phyloP scores from a whole-genome alignment of 176 grass and related monocot species.

The Panicum miliaceum region DNA sequence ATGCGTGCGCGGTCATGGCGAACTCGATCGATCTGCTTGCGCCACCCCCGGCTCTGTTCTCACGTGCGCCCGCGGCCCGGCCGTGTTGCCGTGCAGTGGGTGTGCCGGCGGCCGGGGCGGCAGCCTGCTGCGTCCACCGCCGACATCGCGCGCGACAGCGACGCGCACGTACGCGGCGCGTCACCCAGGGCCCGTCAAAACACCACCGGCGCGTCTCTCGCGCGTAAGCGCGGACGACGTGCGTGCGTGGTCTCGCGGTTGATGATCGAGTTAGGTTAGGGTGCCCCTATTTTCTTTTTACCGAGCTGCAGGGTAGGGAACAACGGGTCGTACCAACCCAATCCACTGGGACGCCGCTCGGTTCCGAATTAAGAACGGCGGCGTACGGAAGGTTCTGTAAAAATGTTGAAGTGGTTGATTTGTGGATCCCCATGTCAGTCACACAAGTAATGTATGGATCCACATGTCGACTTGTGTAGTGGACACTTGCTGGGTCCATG shows the following conservation, averaged over 20 bases:
- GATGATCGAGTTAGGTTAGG: background rate
- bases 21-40: no score
- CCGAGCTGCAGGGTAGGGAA: background rate
- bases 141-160: background rate
- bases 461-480: no score
- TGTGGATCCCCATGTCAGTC: no score
- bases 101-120: background rate
- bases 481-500: no score
- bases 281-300: background rate
- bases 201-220: background rate
- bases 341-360: background rate
- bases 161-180: background rate
- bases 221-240: slow-evolving; percentile 5
- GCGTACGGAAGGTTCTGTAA: no score
- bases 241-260: background rate
- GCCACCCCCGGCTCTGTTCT: no score
- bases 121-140: slow-evolving; percentile 18
- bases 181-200: background rate
- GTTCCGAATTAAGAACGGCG: background rate
- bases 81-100: no score
- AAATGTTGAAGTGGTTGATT: no score
- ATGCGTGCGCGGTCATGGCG: no score
- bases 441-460: no score
- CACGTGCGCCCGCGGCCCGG: no score
- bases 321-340: slow-evolving; percentile 12